A percentile compares a stretch with the other conserved stretches of the same genome.
phyloP scores from a whole-genome alignment of 2,329 filamentous ascomycete species.

The Orbilia quercus region DNA sequence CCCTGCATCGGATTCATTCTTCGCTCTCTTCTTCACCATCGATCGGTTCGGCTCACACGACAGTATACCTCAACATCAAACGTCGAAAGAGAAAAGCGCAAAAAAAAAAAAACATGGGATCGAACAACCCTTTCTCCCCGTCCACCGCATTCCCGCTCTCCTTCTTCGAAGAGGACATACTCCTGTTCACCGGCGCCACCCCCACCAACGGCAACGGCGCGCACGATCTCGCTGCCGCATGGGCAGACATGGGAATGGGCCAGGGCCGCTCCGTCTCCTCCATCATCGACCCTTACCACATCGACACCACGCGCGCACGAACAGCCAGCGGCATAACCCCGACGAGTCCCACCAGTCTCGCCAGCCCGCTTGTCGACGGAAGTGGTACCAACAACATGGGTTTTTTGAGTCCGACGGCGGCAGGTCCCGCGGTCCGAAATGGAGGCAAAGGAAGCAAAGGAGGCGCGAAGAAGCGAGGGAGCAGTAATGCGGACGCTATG shows the following conservation, averaged over 20 bases:
- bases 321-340: neutral
- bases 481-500: conserved; percentile 46
- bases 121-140: conserved; percentile 45
- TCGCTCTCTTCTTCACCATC: neutral
- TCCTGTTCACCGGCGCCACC: conserved; percentile 49
- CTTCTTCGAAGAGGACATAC: conserved; percentile 55
- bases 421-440: conserved; percentile 18
- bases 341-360: neutral
- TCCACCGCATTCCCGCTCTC: conserved; percentile 49
- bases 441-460: conserved; percentile 12
- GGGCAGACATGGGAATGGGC: conserved; percentile 55
- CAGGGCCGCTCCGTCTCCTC: conserved; percentile 54
- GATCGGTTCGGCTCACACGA: neutral
- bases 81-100: neutral
- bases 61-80: neutral
- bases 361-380: conserved; percentile 14
- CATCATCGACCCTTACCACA: conserved; percentile 52
- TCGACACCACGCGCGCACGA: conserved; percentile 22
- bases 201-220: conserved; percentile 8
- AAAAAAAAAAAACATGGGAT: conserved; percentile 14
- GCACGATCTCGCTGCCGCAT: conserved; percentile 35
- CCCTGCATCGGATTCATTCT: neutral
- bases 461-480: conserved; percentile 36
- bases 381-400: conserved; percentile 17
- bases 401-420: conserved; percentile 14